These are phyloP conservation scores for Panicum miliaceum DNA, from an alignment of 176 grass and related monocot species.

Conservation along the genomic window DNA sequence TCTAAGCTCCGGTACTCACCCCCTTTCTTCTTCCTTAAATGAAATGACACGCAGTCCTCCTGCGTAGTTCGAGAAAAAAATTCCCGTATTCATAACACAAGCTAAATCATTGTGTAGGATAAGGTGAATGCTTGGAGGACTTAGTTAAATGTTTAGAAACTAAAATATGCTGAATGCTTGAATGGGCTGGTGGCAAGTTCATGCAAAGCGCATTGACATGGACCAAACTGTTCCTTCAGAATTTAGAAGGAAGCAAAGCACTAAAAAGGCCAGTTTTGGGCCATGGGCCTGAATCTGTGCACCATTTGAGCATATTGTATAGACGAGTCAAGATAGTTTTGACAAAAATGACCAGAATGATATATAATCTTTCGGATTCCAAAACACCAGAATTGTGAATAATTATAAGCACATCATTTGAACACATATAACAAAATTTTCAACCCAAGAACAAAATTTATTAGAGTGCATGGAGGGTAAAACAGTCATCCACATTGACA, in stretches of 20 bases:
- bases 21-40: no score
- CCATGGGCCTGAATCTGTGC: conserved; percentile 37
- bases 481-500: background rate
- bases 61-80: no score
- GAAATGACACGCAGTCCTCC: no score
- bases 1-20: no score
- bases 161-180: background rate
- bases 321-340: background rate
- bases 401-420: background rate
- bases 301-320: conserved; percentile 24
- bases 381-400: background rate
- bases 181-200: conserved; percentile 19
- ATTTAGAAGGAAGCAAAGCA: conserved; percentile 25
- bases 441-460: conserved; percentile 8
- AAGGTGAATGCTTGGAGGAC: conserved; percentile 28
- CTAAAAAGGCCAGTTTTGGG: conserved; percentile 25
- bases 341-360: background rate
- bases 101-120: conserved; percentile 19
- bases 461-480: background rate
- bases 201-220: conserved; percentile 24
- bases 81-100: background rate
- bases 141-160: background rate
- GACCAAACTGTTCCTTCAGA: conserved; percentile 11
- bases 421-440: background rate
- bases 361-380: background rate